A percentile compares a stretch with the other conserved stretches of the same genome.
phyloP scores from a whole-genome alignment of 2,329 filamentous ascomycete genomes.

The Bertia moriformis region DNA sequence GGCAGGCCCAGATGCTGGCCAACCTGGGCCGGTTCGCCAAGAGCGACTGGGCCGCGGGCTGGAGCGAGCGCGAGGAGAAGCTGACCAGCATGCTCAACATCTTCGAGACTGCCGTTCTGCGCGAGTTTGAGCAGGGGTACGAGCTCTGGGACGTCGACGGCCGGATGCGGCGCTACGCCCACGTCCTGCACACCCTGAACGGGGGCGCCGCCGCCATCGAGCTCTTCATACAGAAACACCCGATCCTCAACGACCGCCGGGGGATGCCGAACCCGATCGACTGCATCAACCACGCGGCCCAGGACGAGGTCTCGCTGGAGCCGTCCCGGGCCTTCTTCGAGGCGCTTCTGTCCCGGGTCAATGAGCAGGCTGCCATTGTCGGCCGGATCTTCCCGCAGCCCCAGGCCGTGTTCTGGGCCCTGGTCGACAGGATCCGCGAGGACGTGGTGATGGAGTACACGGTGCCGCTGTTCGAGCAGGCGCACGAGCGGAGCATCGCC shows the following conservation, averaged over 20 bases:
- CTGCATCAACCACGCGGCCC: slow-evolving; percentile 56
- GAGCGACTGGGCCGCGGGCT: slow-evolving; percentile 69
- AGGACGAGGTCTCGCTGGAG: slow-evolving; percentile 60
- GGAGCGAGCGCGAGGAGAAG: slow-evolving; percentile 55
- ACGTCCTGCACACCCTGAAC: slow-evolving; percentile 70
- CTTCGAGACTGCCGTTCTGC: slow-evolving; percentile 79
- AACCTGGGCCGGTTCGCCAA: slow-evolving; percentile 66
- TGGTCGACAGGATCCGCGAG: slow-evolving; percentile 71
- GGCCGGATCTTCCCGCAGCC: slow-evolving; percentile 67
- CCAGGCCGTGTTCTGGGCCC: slow-evolving; percentile 57
- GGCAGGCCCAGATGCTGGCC: slow-evolving; percentile 77
- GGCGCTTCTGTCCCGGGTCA: slow-evolving; percentile 57
- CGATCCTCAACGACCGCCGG: slow-evolving; percentile 62
- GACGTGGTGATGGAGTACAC: slow-evolving; percentile 78
- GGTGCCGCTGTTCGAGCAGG: slow-evolving; percentile 72
- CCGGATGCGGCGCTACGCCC: slow-evolving; percentile 75
- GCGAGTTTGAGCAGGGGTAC: slow-evolving; percentile 87
- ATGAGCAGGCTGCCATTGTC: slow-evolving; percentile 70
- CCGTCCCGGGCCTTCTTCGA: slow-evolving; percentile 75
- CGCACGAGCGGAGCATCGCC: slow-evolving; percentile 60
- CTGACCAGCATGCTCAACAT: slow-evolving; percentile 61
- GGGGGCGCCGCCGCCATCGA: slow-evolving; percentile 67
- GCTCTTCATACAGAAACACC: slow-evolving; percentile 77
- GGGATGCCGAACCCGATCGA: slow-evolving; percentile 63
- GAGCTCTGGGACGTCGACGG: slow-evolving; percentile 79